These are phyloP conservation scores for Ganoderma sp. DNA, from an alignment of 1,284 basidiomycete genomes.

Conservation along the genomic window DNA sequence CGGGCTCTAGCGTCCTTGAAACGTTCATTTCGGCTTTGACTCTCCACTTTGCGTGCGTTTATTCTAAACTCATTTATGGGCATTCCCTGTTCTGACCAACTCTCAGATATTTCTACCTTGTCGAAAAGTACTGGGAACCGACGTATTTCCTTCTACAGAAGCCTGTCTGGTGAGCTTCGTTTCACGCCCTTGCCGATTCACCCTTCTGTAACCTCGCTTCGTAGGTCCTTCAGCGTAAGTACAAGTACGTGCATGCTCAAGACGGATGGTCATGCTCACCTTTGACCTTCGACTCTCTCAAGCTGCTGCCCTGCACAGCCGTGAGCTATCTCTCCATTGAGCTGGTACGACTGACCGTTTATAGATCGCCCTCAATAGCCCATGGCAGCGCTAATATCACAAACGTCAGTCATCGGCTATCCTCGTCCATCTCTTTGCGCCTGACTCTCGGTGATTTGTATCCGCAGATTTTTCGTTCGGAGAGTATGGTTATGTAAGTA, in stretches of 20 bases:
- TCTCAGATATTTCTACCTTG: conserved; percentile 18
- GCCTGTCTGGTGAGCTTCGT: conserved; percentile 12
- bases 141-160: conserved; percentile 12
- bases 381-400: conserved; percentile 15
- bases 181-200: neutral
- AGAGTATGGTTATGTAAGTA: conserved; percentile 19
- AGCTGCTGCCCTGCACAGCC: neutral
- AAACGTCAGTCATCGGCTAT: neutral
- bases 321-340: neutral
- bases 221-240: conserved; percentile 17
- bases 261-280: neutral
- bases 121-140: conserved; percentile 18
- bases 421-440: neutral
- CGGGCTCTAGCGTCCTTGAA: conserved; percentile 1
- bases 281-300: neutral
- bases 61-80: neutral
- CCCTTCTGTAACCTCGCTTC: neutral
- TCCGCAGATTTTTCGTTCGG: conserved; percentile 15
- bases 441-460: neutral
- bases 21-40: conserved; percentile 12
- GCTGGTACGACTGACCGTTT: neutral
- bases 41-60: conserved; percentile 16
- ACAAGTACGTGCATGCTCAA: neutral
- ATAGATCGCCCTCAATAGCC: neutral
- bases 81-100: too few relatives aligned